Evolutionary conservation across 2,329 filamentous ascomycete genomes (phyloP), one percentile per base, ranked within the genome.

Genomic region (Penicillium sp.): DNA sequence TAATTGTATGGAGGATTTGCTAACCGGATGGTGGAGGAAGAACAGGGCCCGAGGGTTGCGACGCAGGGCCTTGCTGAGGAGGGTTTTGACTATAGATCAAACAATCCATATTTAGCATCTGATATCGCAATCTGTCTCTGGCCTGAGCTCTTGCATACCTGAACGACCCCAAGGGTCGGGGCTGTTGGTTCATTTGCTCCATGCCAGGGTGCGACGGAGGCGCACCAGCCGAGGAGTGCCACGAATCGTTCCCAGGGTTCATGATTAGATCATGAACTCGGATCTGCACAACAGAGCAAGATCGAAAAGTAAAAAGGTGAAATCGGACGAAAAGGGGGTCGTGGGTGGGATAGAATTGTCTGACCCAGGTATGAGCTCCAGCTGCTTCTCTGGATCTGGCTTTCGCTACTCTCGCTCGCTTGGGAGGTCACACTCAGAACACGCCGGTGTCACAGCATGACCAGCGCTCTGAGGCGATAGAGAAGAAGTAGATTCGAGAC

Each of bases 221-320:
- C 56, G 75, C 75, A 69, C 73, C 73, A 31, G 63, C 69, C 53
- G 73, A 69, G 56, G 73, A 73, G 67, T 78, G 76, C 76, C 76
- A 79, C 59, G 70, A 75, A 73, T 78, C 76, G 65, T 74, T 77
- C 62, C 75, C 76, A 66, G 76, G 70, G 65, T 79, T 79, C 76
- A 79, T 79, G 61, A 59, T 73, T 58, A 63, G 53, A 57, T 58
- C 68, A 69, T 71, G 58, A 68, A 69, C 61, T 57, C 45, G 14
- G 52, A 38, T 4, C 14, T 25, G 28, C 25, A 55, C 38, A n/a
- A 17, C 55, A 22, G 22, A 22, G 49, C 39, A 50, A 43, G 35
- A 22, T 51, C 43, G 31, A 52, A 34, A 47, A 60, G 25, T 58
- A 57, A 38, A 31, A 37, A 14, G 6, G 45, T 25, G 47, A n/a